Base-by-base conservation (phyloP, 306 rosid genomes). In the Datisca glomerata region DNA sequence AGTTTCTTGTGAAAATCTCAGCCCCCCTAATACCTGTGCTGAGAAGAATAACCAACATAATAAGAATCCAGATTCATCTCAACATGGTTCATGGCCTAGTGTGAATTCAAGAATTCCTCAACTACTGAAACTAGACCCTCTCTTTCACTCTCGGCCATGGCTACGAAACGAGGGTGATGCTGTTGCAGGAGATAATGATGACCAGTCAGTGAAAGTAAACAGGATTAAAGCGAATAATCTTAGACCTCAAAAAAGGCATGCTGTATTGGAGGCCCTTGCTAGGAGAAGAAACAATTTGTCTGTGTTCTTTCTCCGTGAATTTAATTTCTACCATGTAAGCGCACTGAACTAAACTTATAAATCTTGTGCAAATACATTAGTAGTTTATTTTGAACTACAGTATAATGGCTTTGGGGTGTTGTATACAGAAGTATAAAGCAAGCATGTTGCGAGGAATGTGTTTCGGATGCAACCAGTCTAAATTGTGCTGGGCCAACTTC, bases 401-500 rank as follows among this genome's bases (percentile, higher is more conserved):
- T 16, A 13, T 33, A 1, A 14, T n/a, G 17, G 46, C 19, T 2
- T 37, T n/a, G n/a, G n/a, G 18, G 19, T 21, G 29, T 27, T 34
- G 13, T 18, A 16, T 25, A 50, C 70, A 69, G 75, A 27, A 48
- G 16, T 69, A 69, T 18, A 40, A 38, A 13, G 45, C 29, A 17
- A 18, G 52, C 60, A 10, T 69, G n/a, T 18, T 6, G 8, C 50
- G 1, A 13, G 61, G 63, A 21, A 52, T 16, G 34, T 69, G 75
- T 38, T 69, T 69, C 23, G 63, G 20, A 1, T 69, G 75, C 54
- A 63, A 47, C 14, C 23, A 37, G 51, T 40, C 12, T 15, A 23
- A 47, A 55, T 50, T 58, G 54, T 7, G 31, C 14, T 69, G 70
- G 75, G 67, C 59, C 32, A 69, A 69, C 49, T 31, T 63, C 24